Evolutionary conservation across 495 filamentous ascomycete genomes (phyloP).

Genomic region (Choiromyces venosus): DNA sequence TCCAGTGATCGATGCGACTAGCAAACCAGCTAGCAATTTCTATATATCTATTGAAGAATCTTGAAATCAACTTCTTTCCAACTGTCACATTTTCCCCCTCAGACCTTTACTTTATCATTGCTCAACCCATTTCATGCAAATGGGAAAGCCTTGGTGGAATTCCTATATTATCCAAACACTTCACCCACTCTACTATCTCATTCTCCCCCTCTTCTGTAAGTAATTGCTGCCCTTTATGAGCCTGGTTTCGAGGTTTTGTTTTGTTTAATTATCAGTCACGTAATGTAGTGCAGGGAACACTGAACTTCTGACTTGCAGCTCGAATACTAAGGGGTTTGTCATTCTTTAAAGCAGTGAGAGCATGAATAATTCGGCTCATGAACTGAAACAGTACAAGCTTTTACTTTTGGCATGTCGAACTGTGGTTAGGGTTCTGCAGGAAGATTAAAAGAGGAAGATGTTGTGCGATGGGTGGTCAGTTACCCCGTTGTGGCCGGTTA

Average conservation of each 20-base stretch:
- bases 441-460: no score
- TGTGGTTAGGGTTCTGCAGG: no score
- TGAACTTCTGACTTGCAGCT: constrained; percentile 9
- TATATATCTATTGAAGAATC: constrained; percentile 10
- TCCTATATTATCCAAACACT: no score
- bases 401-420: no score
- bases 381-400: no score
- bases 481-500: no score
- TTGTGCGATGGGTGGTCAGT: no score
- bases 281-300: neutral
- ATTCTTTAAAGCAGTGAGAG: neutral
- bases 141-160: constrained; percentile 11
- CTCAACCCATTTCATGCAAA: neutral
- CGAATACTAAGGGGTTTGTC: constrained; percentile 4
- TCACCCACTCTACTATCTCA: constrained; percentile 8
- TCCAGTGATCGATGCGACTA: constrained; percentile 7
- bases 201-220: constrained; percentile 4
- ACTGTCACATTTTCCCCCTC: neutral
- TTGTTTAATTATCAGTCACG: neutral
- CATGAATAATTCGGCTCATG: neutral
- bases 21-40: neutral
- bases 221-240: constrained; percentile 7
- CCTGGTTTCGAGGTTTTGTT: neutral
- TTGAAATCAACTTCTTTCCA: neutral
- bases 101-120: neutral